phyloP scores from a whole-genome alignment of 192 early-diverging fungal genomes.

The Umbelopsis vinacea region DNA sequence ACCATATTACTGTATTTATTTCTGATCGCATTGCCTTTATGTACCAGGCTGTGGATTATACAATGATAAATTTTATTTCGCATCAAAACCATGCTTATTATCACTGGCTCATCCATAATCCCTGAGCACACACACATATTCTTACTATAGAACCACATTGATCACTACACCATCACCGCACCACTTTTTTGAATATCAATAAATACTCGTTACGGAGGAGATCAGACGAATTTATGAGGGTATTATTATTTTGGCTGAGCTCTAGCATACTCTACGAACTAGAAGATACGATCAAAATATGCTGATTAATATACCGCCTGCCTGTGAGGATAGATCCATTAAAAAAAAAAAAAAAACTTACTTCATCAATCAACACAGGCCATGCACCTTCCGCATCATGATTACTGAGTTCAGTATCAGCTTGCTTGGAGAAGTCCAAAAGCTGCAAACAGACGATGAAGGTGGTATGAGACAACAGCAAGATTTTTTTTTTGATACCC shows the following conservation, averaged over 20 bases:
- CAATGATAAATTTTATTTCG: too few species aligned
- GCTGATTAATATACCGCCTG: not conserved
- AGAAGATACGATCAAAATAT: not conserved
- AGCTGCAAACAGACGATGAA: constrained; percentile 48
- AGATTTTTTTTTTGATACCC: too few species aligned
- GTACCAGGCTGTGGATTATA: too few species aligned
- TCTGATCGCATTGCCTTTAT: too few species aligned
- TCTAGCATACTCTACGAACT: constrained; percentile 24
- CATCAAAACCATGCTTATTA: too few species aligned
- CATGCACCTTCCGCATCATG: constrained; percentile 84
- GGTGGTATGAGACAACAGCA: not conserved
- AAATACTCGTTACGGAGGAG: too few species aligned
- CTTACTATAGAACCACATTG: too few species aligned
- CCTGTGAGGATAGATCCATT: not conserved
- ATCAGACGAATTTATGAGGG: not conserved
- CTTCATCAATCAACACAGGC: constrained; percentile 84
- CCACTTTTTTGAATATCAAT: too few species aligned
- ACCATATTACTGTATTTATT: too few species aligned
- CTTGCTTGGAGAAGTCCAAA: constrained; percentile 73
- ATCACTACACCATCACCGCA: too few species aligned
- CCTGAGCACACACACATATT: too few species aligned
- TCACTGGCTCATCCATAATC: too few species aligned
- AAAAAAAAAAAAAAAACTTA: constrained; percentile 19
- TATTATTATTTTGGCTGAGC: constrained; percentile 15
- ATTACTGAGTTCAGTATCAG: constrained; percentile 62